Evolutionary conservation across 495 filamentous ascomycete species (phyloP).

Genomic region (Glarea lozoyensis): DNA sequence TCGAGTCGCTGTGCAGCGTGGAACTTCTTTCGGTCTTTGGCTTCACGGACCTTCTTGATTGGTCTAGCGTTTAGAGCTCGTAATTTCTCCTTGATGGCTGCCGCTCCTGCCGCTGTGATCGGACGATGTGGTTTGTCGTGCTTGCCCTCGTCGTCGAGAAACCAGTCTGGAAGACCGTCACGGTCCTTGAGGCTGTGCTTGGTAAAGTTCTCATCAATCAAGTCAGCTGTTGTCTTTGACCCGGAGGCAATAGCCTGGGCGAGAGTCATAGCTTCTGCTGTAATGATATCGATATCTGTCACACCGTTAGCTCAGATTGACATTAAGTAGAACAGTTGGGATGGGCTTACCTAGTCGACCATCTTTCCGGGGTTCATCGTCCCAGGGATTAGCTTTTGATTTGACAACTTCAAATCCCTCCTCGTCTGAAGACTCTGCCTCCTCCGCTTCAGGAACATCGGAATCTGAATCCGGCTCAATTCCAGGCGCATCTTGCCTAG

Average conservation of each 20-base stretch:
- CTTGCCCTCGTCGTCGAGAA: conserved; percentile 81
- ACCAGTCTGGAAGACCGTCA: conserved; percentile 96
- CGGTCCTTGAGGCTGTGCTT: conserved; percentile 82
- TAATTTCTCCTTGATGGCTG: conserved; percentile 91
- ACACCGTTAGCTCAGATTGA: conserved; percentile 7
- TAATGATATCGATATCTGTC: conserved; percentile 93
- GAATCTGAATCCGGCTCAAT: conserved; percentile 27
- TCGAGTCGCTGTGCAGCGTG: conserved; percentile 84
- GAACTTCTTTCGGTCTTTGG: conserved; percentile 92
- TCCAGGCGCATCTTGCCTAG: conserved; percentile 18
- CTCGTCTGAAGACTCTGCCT: conserved; percentile 32
- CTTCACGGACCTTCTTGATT: conserved; percentile 98
- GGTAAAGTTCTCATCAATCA: conserved; percentile 89
- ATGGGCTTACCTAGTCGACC: conserved; percentile 54
- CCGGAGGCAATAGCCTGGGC: conserved; percentile 86
- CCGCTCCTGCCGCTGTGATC: conserved; percentile 79
- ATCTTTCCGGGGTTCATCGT: conserved; percentile 59
- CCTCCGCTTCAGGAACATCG: conserved; percentile 22
- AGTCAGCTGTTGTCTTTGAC: conserved; percentile 63
- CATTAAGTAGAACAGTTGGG: conserved; percentile 1
- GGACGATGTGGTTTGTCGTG: conserved; percentile 81
- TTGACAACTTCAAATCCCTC: conserved; percentile 48
- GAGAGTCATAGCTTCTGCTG: conserved; percentile 97
- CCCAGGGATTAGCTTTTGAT: conserved; percentile 54
- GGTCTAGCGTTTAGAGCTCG: conserved; percentile 91